Evolutionary conservation across 2,329 filamentous ascomycete species (phyloP), one percentile per base, ranked within the genome.

Genomic region (Aspergillus neotritici): DNA sequence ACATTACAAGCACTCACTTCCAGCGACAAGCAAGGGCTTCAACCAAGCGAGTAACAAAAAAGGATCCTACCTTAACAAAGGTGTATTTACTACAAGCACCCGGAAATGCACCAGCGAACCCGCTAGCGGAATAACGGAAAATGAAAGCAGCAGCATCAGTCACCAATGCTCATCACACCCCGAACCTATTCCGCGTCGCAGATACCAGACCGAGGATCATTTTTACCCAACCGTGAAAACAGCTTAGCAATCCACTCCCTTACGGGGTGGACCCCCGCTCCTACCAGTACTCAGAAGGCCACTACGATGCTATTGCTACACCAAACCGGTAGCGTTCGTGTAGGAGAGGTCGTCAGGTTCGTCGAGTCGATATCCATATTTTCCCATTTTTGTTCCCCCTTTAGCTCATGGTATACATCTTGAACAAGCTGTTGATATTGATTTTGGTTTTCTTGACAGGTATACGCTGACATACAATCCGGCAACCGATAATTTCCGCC

Each of bases 401-500:
- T 15, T 37, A 25, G n/a, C 21, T 35, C 16, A 17, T 38, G 17
- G 29, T 16, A 25, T 21, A 15, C 32, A 17, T 28, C 31, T 31
- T 6, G 21, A 25, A 25, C 21, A 25, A 25, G 2, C 9, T 8
- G 21, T 25, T 9, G 21, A 9, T 25, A 14, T 40, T 51, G 36
- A 51, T 37, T 17, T 35, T 37, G 8, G 1, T 14, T 8, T 42
- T 12, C 32, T 25, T 4, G 44, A 42, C 52, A 81, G 78, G 49
- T 85, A 84, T 56, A 95, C 87, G 7, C 74, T 97, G 53, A 96
- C 89, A 38, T 98, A 98, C 68, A 93, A 85, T 1, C 93, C 93
- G 4, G 83, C 84, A 31, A 77, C 82, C 58, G 93, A 97, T 67
- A 87, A 87, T 54, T 94, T 96, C 61, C 77, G 95, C 3, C 93